A percentile compares a stretch with the other conserved stretches of the same genome.
phyloP scores from a whole-genome alignment of 306 rosid genomes.

The Heteromeles arbutifolia region DNA sequence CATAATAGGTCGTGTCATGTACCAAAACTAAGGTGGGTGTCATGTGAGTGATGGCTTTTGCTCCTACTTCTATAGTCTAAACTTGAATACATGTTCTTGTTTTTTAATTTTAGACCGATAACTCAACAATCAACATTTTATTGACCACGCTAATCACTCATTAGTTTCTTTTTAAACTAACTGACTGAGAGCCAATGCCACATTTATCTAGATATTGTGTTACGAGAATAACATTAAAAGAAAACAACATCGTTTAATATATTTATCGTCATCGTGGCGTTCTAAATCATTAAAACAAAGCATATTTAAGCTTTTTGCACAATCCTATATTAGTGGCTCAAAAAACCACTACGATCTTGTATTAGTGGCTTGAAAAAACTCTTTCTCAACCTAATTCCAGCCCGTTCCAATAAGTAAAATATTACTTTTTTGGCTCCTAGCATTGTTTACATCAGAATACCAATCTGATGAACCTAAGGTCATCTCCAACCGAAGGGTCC shows the following conservation, averaged over 20 bases:
- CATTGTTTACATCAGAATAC: not conserved
- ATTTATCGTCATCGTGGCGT: not conserved
- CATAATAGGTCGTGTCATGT: not conserved
- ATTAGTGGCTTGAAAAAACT: not conserved
- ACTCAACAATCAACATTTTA: not conserved
- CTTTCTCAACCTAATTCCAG: not conserved
- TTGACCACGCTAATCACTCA: slow-evolving; percentile 11
- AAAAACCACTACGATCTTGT: not conserved
- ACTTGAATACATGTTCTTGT: not conserved
- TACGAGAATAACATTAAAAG: not conserved
- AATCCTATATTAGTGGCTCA: not conserved
- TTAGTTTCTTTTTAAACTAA: not conserved
- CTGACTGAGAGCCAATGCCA: not conserved
- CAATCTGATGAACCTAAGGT: no score
- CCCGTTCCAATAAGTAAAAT: no score
- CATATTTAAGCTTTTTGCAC: no score
- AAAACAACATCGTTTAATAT: not conserved
- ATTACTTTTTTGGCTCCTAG: not conserved
- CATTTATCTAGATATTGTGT: not conserved
- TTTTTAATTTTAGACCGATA: not conserved
- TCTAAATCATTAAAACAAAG: not conserved
- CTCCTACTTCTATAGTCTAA: not conserved
- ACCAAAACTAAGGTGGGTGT: not conserved
- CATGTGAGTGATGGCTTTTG: not conserved
- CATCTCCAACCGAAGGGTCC: no score